Base-by-base conservation (phyloP, 1,139 yeast genomes). In the Candida smagusa region DNA sequence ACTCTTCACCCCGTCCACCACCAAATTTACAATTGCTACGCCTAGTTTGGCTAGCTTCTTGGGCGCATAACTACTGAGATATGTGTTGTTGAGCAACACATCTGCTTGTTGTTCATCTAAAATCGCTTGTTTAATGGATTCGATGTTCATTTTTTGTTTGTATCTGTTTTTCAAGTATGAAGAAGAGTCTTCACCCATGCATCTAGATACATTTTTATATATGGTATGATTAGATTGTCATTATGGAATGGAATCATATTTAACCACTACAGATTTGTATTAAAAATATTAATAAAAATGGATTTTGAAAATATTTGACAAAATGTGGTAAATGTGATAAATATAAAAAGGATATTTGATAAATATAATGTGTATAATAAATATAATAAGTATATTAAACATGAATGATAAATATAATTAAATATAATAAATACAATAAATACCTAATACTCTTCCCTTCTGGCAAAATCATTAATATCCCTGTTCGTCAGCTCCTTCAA, bases 21-120 rank as follows among this genome's bases (percentile, higher is more conserved):
- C 58, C 37, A 90, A 65, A 56, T 89, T 86, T 33, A 80, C 57
- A 7, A 88, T 67, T 0, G 97, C 97, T 28, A 85, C 64, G 0
- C 97, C 97, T 38, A 78, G 69, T 11, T 68, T 64, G 0, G 85
- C 83, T 22, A 90, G 66, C 42, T 73, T 73, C 53, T 83, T 82
- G 1, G 90, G 79, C 1, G 94, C 68, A 35, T 79, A 67, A 1
- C 72, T 45, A 7, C 72, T 59, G 22, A 84, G 56, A 19, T 81
- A 64, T 3, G 64, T 51, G 16, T 76, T 61, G 1, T 86, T 79
- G 37, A 71, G 68, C 31, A 73, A 72, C 16, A 76, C 63, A 51
- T 84, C 92, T 27, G 83, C 79, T 27, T 64, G 53, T 48, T 77
- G 77, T 50, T 84, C 94, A 9, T 75, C 62, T 2, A 63, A 63